Percentiles rank a stretch among this genome's conserved stretches.
Conservation (phyloP, 2,329 filamentous ascomycete species). For the Colletotrichum spaethianum region DNA sequence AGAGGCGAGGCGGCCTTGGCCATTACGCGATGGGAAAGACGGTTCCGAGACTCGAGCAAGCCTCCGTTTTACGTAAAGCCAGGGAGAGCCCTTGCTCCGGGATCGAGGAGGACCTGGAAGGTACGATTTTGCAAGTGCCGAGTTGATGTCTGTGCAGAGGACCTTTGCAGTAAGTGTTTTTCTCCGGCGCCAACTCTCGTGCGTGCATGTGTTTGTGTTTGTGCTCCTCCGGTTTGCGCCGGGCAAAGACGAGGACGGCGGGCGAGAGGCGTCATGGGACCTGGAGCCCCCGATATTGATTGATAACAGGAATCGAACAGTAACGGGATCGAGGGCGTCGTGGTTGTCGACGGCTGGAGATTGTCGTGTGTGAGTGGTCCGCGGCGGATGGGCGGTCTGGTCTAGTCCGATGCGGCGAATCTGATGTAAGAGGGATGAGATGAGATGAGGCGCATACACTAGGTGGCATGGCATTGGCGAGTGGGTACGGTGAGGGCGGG, state of each 20-base stretch:
- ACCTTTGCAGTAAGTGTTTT: background rate
- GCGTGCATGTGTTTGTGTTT: background rate
- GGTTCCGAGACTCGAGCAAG: slow-evolving; percentile 3
- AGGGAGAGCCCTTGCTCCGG: slow-evolving; percentile 24
- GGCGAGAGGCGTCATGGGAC: background rate
- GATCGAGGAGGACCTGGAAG: background rate
- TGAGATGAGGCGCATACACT: background rate
- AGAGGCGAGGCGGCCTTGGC: background rate
- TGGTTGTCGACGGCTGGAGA: background rate
- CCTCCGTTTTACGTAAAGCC: slow-evolving; percentile 29
- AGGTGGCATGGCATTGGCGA: background rate
- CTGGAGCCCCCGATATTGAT: background rate
- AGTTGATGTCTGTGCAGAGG: background rate
- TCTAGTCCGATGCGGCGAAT: background rate
- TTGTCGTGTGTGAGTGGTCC: background rate
- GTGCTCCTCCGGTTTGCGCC: slow-evolving; percentile 11
- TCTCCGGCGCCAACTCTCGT: background rate
- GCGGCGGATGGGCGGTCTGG: background rate
- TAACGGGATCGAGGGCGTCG: background rate
- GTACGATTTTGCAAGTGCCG: background rate
- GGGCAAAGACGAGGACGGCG: background rate
- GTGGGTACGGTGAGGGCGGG: background rate
- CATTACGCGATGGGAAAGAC: slow-evolving; percentile 8
- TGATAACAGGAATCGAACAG: slow-evolving; percentile 14
- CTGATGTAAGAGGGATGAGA: background rate